Evolutionary conservation across 2,329 filamentous ascomycete genomes (phyloP).

Genomic region (Geoglossum cookeanum): DNA sequence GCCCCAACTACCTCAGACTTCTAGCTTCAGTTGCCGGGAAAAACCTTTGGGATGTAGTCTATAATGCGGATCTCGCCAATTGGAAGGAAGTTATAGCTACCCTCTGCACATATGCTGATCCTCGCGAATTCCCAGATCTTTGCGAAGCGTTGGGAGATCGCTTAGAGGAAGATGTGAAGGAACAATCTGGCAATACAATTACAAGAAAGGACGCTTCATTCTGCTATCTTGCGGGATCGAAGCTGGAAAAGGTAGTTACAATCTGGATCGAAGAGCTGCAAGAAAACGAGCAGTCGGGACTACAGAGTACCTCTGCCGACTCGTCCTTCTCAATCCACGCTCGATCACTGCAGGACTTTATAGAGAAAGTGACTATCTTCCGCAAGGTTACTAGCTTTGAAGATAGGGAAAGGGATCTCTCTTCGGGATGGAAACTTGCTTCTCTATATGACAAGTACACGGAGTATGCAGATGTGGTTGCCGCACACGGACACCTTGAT

Average conservation of each 20-base stretch:
- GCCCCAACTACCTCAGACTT: constrained; percentile 80
- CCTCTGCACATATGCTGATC: constrained; percentile 85
- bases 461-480: constrained; percentile 90
- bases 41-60: constrained; percentile 94
- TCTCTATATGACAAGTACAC: constrained; percentile 85
- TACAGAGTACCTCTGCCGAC: constrained; percentile 49
- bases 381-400: constrained; percentile 81
- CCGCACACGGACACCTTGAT: constrained; percentile 68
- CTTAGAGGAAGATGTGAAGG: constrained; percentile 47
- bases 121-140: constrained; percentile 78
- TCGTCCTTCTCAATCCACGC: constrained; percentile 87
- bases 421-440: constrained; percentile 73
- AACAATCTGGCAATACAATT: constrained; percentile 31
- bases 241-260: constrained; percentile 86
- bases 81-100: constrained; percentile 98
- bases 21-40: constrained; percentile 85
- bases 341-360: constrained; percentile 72
- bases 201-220: constrained; percentile 77
- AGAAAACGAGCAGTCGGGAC: constrained; percentile 57
- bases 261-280: constrained; percentile 88
- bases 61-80: constrained; percentile 79
- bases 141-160: constrained; percentile 91
- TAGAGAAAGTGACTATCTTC: constrained; percentile 97
- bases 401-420: constrained; percentile 52
- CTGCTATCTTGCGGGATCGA: constrained; percentile 89